Evolutionary conservation across 306 rosid genomes (phyloP).

Genomic region (Calophaca sinica): DNA sequence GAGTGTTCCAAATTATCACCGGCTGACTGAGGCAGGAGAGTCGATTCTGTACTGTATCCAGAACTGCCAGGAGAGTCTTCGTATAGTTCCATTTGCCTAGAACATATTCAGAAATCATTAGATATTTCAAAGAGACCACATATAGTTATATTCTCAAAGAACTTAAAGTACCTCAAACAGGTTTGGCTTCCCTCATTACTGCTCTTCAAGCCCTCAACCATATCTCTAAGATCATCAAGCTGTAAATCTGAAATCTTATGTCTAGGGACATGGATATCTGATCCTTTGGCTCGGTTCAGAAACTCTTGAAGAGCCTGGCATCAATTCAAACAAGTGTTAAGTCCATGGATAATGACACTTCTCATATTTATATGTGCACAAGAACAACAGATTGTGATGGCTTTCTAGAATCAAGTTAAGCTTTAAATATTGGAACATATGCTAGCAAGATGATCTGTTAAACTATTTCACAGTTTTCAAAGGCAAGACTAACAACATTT

Average conservation of each 20-base stretch:
- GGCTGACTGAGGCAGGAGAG: constrained; percentile 59
- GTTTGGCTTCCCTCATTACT: constrained; percentile 64
- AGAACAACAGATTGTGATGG: constrained; percentile 20
- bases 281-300: constrained; percentile 72
- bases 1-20: constrained; percentile 61
- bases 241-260: constrained; percentile 67
- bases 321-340: constrained; percentile 39
- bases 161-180: constrained; percentile 58
- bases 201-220: constrained; percentile 65
- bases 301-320: constrained; percentile 89
- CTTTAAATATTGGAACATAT: background rate
- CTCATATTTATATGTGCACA: constrained; percentile 27
- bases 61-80: constrained; percentile 90
- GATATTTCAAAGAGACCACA: constrained; percentile 17
- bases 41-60: constrained; percentile 85
- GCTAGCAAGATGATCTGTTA: constrained; percentile 18
- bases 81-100: constrained; percentile 73
- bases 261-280: constrained; percentile 60
- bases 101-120: constrained; percentile 42
- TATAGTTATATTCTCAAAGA: constrained; percentile 26
- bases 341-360: background rate
- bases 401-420: constrained; percentile 18
- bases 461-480: constrained; percentile 32
- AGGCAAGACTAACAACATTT: constrained; percentile 14
- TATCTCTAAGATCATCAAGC: constrained; percentile 69